phyloP scores from a whole-genome alignment of 306 rosid genomes.

The Castanea sativa region DNA sequence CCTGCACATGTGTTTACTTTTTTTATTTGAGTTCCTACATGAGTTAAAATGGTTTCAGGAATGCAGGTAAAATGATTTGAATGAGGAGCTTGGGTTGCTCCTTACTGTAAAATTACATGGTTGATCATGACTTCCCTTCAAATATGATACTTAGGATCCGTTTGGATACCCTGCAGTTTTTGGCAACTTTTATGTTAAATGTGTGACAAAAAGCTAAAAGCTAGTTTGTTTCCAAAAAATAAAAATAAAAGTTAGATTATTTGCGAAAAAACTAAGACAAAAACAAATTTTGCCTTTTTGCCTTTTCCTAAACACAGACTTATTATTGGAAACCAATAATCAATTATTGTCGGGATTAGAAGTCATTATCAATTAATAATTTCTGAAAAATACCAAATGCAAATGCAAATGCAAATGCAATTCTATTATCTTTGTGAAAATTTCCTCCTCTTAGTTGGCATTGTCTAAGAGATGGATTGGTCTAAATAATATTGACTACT shows the following conservation, averaged over 20 bases:
- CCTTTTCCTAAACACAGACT: not conserved
- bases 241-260: too few species aligned
- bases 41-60: not conserved
- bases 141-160: not conserved
- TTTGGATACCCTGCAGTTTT: too few species aligned
- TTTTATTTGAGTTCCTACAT: not conserved
- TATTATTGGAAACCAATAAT: not conserved
- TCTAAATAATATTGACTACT: too few species aligned
- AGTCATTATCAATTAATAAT: not conserved
- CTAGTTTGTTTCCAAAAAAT: too few species aligned
- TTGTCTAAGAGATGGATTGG: too few species aligned
- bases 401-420: not conserved
- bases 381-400: not conserved
- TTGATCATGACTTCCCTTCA: not conserved
- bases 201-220: too few species aligned
- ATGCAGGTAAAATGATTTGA: not conserved
- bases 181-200: too few species aligned
- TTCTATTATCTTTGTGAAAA: constrained; percentile 3
- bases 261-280: too few species aligned
- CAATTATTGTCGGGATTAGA: constrained; percentile 4
- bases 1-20: not conserved
- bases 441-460: too few species aligned
- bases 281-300: too few species aligned
- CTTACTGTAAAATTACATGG: not conserved
- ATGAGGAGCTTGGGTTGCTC: not conserved